These are phyloP conservation scores for Cornus florida DNA, from an alignment of 148 eudicot species.

Conservation along the genomic window DNA sequence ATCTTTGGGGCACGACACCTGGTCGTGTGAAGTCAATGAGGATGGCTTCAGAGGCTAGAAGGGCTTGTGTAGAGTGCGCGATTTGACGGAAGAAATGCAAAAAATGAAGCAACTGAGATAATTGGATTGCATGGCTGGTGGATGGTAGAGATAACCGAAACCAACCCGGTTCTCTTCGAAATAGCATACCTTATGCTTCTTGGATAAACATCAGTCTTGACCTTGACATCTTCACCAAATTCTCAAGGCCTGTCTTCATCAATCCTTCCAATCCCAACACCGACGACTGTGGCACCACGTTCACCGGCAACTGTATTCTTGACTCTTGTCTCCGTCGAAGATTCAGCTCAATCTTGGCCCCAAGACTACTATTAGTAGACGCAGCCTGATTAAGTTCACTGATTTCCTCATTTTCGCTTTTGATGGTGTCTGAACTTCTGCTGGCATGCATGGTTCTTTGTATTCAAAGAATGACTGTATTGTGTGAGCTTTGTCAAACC, in stretches of 20 bases:
- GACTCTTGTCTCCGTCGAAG: constrained; percentile 14
- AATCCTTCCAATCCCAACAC: constrained; percentile 42
- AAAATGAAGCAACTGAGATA: too few species aligned
- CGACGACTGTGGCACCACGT: constrained; percentile 14
- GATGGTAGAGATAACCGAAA: too few species aligned
- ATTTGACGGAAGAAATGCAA: too few species aligned
- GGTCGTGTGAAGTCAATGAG: too few species aligned
- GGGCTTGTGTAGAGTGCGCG: too few species aligned
- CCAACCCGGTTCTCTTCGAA: constrained; percentile 8
- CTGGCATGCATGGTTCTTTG: too few species aligned
- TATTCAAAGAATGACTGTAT: too few species aligned
- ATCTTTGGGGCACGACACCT: too few species aligned
- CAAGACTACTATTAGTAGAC: constrained; percentile 23
- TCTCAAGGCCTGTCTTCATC: constrained; percentile 52
- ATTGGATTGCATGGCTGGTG: too few species aligned
- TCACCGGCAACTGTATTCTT: background rate
- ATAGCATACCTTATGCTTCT: constrained; percentile 26
- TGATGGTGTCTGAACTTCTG: too few species aligned
- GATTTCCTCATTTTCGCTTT: constrained; percentile 18
- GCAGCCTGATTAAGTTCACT: constrained; percentile 36
- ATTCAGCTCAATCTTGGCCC: constrained; percentile 23
- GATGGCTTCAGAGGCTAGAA: too few species aligned
- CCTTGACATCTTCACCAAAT: constrained; percentile 22
- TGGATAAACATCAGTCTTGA: constrained; percentile 4
- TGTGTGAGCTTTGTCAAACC: too few species aligned